Base-by-base conservation (phyloP, 306 rosid species). In the Acacia melanoxylon region DNA sequence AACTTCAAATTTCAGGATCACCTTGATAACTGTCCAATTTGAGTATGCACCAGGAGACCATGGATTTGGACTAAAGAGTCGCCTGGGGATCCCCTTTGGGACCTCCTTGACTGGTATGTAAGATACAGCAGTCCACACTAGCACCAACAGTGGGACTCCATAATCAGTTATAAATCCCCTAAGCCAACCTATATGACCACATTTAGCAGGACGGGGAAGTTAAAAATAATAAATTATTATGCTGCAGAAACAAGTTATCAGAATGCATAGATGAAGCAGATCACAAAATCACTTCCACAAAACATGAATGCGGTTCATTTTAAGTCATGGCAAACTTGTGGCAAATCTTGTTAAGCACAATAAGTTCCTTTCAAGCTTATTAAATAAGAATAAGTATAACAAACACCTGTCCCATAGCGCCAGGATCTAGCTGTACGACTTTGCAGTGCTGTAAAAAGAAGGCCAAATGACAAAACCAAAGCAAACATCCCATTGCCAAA, bases 401-500 rank as follows among this genome's bases (percentile, higher is more conserved):
- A 15, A 82, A 45, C 82, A 93, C 96, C 96, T 77, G 96, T 81
- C 69, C 96, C 97, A 87, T 91, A 93, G 68, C 93, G 90, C 97
- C 97, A 91, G 31, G 92, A 91, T 90, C 97, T 89, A 68, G 97
- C 96, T 78, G 86, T 90, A 54, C 97, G 96, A 86, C 97, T 93
- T 87, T 81, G 78, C 66, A 91, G 80, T 65, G 93, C 93, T 27
- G 97, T 91, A 29, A 86, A 82, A 68, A 93, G 91, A 81, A 93
- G 97, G 80, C 97, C 97, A 65, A 93, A 93, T 41, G 97, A 90
- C 62, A 93, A 83, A 85, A 93, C 93, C 80, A 93, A 83, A 12
- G 97, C 96, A 84, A 91, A 93, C 97, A 93, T 91, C 79, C 97
- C 97, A 89, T 93, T 93, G 54, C 96, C 96, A 83, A 93, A 93